phyloP scores from a whole-genome alignment of 208 protist species.

The Wallacemonas sp. region DNA sequence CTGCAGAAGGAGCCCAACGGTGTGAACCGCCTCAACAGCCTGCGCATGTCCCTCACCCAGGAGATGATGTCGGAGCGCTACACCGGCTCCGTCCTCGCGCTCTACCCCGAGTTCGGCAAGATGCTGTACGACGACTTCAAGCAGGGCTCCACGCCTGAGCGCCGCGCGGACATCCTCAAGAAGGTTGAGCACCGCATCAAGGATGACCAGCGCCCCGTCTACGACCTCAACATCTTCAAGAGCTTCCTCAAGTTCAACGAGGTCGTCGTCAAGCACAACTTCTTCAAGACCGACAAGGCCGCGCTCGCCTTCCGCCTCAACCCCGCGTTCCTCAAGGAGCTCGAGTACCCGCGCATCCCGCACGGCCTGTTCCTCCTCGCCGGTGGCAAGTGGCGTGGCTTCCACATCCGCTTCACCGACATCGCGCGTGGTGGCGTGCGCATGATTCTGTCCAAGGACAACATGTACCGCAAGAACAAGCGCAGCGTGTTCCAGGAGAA shows the following conservation, averaged over 20 bases:
- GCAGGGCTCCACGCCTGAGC: conserved; percentile 55
- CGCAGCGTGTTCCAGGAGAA: conserved; percentile 95
- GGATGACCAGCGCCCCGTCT: conserved; percentile 59
- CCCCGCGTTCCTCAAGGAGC: conserved; percentile 71
- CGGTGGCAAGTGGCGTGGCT: conserved; percentile 94
- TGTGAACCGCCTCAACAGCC: conserved; percentile 87
- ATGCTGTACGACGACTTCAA: conserved; percentile 91
- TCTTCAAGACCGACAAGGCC: conserved; percentile 93
- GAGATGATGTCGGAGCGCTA: conserved; percentile 91
- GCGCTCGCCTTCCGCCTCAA: conserved; percentile 92
- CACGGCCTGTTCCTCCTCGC: conserved; percentile 94
- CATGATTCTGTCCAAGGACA: conserved; percentile 93
- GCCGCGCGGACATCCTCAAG: conserved; percentile 48
- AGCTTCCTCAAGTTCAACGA: conserved; percentile 93
- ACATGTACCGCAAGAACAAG: conserved; percentile 89
- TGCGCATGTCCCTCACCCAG: conserved; percentile 75
- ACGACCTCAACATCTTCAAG: conserved; percentile 85
- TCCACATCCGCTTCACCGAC: conserved; percentile 96
- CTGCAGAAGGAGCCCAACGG: conserved; percentile 75
- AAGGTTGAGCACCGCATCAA: conserved; percentile 75
- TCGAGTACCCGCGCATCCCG: conserved; percentile 83
- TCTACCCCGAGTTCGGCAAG: conserved; percentile 87
- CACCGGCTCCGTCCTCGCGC: conserved; percentile 71
- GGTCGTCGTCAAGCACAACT: conserved; percentile 94
- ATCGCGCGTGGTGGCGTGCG: conserved; percentile 95